Base-by-base conservation (phyloP, 164 flowering plant genomes). In the Annona cherimola region DNA sequence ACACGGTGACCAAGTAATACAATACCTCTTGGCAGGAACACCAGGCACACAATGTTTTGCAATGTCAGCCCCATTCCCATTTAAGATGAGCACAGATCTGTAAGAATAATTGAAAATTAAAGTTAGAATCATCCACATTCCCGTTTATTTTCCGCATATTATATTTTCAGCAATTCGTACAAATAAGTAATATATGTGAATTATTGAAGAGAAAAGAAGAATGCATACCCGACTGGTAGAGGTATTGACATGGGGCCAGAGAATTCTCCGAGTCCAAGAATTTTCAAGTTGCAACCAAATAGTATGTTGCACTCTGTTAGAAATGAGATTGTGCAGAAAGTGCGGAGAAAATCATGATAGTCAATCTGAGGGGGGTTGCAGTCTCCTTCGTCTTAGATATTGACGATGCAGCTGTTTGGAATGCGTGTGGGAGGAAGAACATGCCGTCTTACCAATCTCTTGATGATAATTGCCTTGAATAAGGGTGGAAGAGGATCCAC, bases 321-420 rank as follows among this genome's bases (percentile, higher is more conserved):
- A 61, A 86, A 86, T n/a, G 91, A 87, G 0, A 87, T 78, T 0
- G 89, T 86, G 70, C 91, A 87, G 63, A 87, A 86, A 1, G 89
- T 89, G 5, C 89, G 78, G 2, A 87, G 6, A 42, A 87, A 87
- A 71, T 87, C 89, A 44, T 85, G 90, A 75, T 84, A 86, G 70
- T 87, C 90, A n/a, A 87, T 87, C 45, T 85, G 91, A 35, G 89
- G 91, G n/a, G 91, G 89, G 45, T 86, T 87, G 77, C 87, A 87
- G 71, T 87, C 89, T 43, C 86, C 91, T 74, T 81, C 84, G n/a
- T 87, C 86, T 55, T 87, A 86, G 12, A 87, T 84, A 72, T 87
- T 86, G 18, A 87, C 88, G 19, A 86, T 84, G n/a, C n/a, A n/a
- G n/a, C n/a, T n/a, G n/a, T n/a, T 76, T 61, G 89, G 91, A 59